Evolutionary conservation across 345 rosid species (phyloP).

Genomic region (Microthlaspi erraticum): DNA sequence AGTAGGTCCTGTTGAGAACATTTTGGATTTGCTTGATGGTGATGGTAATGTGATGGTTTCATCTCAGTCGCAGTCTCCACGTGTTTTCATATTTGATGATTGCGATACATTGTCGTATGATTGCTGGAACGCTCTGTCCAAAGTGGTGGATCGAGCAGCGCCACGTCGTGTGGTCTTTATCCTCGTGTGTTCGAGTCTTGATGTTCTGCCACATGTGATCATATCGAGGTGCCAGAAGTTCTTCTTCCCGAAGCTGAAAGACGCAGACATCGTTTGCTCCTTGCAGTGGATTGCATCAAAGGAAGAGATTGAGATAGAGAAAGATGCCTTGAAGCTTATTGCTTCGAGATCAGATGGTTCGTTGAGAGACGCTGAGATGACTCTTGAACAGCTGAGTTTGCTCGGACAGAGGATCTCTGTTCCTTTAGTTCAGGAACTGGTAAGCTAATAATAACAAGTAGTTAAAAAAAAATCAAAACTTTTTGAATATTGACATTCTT

Average conservation of each 20-base stretch:
- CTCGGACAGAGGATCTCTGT: slow-evolving; percentile 89
- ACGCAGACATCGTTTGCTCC: slow-evolving; percentile 78
- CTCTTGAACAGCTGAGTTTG: slow-evolving; percentile 92
- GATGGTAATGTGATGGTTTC: slow-evolving; percentile 50
- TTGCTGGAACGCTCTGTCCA: slow-evolving; percentile 84
- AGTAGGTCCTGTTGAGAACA: slow-evolving; percentile 78
- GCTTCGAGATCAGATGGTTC: slow-evolving; percentile 98
- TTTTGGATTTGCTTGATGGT: slow-evolving; percentile 76
- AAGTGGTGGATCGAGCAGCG: slow-evolving; percentile 80
- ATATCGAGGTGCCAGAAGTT: slow-evolving; percentile 96
- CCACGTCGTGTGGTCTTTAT: slow-evolving; percentile 82
- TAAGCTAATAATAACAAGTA: slow-evolving; percentile 36
- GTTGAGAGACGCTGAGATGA: slow-evolving; percentile 96
- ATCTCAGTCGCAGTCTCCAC: slow-evolving; percentile 62
- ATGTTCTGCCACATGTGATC: slow-evolving; percentile 91
- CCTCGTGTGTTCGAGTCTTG: slow-evolving; percentile 91
- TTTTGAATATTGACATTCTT: background rate
- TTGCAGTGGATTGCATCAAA: slow-evolving; percentile 84
- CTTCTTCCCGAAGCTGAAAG: slow-evolving; percentile 95
- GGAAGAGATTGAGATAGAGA: slow-evolving; percentile 81
- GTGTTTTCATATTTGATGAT: slow-evolving; percentile 87
- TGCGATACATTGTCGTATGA: slow-evolving; percentile 80
- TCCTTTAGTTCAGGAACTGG: slow-evolving; percentile 92
- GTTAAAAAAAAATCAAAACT: background rate
- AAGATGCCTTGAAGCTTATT: slow-evolving; percentile 90